Percentiles rank a stretch among this genome's conserved stretches.
Conservation (phyloP, 495 filamentous ascomycete species). For the Parmelia sp. region DNA sequence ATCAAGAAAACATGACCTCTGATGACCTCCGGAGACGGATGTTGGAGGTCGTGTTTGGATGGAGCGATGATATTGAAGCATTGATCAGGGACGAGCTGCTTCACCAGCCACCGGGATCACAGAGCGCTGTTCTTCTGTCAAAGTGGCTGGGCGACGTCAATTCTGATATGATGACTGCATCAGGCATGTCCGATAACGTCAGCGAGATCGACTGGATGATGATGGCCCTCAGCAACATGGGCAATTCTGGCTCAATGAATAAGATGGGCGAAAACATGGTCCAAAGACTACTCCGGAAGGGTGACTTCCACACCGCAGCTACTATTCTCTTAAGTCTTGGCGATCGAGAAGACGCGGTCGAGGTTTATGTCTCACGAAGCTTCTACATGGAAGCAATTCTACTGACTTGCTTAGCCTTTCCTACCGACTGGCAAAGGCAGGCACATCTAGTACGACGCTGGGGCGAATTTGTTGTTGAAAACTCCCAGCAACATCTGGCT, state of each 20-base stretch:
- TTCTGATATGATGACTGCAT: conserved; percentile 70
- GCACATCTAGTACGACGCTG: conserved; percentile 83
- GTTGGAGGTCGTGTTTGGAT: conserved; percentile 92
- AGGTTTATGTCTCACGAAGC: conserved; percentile 90
- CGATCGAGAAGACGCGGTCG: conserved; percentile 89
- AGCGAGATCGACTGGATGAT: conserved; percentile 96
- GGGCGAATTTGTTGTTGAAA: conserved; percentile 85
- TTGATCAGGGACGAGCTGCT: conserved; percentile 80
- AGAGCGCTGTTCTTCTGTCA: conserved; percentile 69
- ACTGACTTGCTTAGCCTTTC: conserved; percentile 67
- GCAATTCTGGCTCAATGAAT: conserved; percentile 69
- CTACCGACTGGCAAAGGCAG: conserved; percentile 81
- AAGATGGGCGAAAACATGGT: conserved; percentile 90
- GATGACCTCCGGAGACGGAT: conserved; percentile 86
- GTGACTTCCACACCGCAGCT: conserved; percentile 85
- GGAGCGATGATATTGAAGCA: conserved; percentile 77
- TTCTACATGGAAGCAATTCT: conserved; percentile 86
- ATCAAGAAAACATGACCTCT: conserved; percentile 61
- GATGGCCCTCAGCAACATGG: conserved; percentile 83
- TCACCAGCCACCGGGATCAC: conserved; percentile 63
- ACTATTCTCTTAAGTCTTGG: conserved; percentile 88
- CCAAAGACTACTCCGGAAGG: conserved; percentile 79
- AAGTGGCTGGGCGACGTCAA: conserved; percentile 90
- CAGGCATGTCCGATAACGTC: conserved; percentile 68
- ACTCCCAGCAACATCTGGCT: conserved; percentile 81